These are phyloP conservation scores for Trametes maxima DNA, from an alignment of 768 basidiomycete genomes.

Conservation along the genomic window DNA sequence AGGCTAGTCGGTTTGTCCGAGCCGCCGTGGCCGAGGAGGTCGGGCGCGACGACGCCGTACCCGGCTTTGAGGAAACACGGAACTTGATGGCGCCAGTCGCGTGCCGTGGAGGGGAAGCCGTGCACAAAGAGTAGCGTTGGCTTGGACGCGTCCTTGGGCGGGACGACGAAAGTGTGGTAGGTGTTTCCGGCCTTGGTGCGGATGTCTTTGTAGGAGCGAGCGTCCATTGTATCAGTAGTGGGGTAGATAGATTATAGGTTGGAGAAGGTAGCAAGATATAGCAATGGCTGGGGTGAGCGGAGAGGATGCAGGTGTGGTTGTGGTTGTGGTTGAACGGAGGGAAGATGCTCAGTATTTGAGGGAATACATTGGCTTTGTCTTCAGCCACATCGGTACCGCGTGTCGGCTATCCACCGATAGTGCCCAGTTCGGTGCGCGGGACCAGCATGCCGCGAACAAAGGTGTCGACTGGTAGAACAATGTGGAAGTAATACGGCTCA, in stretches of 20 bases:
- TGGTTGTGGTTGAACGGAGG: neutral
- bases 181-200: constrained; percentile 36
- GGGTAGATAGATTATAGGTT: neutral
- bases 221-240: constrained; percentile 22
- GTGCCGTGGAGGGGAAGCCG: constrained; percentile 46
- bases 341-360: constrained; percentile 10
- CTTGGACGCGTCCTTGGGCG: constrained; percentile 30
- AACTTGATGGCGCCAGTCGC: constrained; percentile 46
- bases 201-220: constrained; percentile 37
- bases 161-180: constrained; percentile 39
- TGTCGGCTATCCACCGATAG: neutral
- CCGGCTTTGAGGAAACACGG: constrained; percentile 42
- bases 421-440: neutral
- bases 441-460: too few species aligned
- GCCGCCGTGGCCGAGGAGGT: constrained; percentile 49
- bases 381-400: constrained; percentile 13
- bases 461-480: too few species aligned
- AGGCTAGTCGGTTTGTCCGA: constrained; percentile 45
- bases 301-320: neutral
- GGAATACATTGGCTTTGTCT: constrained; percentile 10
- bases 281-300: neutral
- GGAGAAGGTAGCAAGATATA: neutral
- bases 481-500: too few species aligned
- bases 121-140: constrained; percentile 48
- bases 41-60: constrained; percentile 48